Evolutionary conservation across 2,329 filamentous ascomycete species (phyloP), one percentile per base, ranked within the genome.

Genomic region (Exophiala lecanii-corni): DNA sequence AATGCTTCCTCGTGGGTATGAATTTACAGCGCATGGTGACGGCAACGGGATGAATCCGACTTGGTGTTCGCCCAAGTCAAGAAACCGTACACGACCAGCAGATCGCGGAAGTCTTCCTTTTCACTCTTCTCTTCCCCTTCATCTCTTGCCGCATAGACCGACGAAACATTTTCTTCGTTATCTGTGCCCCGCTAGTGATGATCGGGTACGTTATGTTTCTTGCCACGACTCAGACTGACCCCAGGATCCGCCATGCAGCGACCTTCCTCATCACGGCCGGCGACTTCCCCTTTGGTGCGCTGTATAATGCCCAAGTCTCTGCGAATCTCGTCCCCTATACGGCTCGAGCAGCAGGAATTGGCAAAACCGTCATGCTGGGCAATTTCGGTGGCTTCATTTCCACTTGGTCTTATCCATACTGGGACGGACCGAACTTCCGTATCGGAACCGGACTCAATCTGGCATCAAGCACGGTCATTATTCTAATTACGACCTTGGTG

Each of bases 391-490:
- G 82, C 0, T 59, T 86, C 20, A 72, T 83, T 42, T 73, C 76
- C 1, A 81, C 78, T 0, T 84, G 80, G 80, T 72, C 69, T 1
- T 84, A 82, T 61, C 55, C 84, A 13, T 72, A 74, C 0, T 75
- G 64, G 52, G 82, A 86, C 56, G 75, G 55, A 0, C 83, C 82
- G 0, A 62, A 85, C 45, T 87, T 79, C 55, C 78, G 69, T 46
- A 84, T 85, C 43, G 83, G 83, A 1, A 86, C 86, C 56, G 82
- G 82, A 0, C 59, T 86, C 19, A 86, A 86, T 57, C 56, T 86
- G 28, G 82, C 76, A 0, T 79, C 77, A 66, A 69, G 5, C 0
- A 69, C 70, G 67, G 68, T 28, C 71, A 78, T 57, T 64, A 76
- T 3, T 78, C 79, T 59, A 61, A 6, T 19, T 15, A n/a, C n/a